These are phyloP conservation scores for Limtongia smithiae DNA, from an alignment of 805 yeast species.

Conservation along the genomic window DNA sequence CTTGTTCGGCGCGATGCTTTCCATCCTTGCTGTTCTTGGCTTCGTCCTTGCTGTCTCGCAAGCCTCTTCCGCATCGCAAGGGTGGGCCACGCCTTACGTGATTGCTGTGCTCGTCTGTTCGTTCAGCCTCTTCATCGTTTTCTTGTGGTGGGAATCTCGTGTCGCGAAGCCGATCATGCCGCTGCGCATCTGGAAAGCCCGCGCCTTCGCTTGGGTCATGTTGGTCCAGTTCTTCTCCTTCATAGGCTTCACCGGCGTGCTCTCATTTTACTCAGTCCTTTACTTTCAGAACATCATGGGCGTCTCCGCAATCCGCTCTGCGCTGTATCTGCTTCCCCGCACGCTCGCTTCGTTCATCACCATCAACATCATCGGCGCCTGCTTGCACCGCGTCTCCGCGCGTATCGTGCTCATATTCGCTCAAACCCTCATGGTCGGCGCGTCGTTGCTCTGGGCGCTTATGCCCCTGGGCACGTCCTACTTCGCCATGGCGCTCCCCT, in stretches of 20 bases:
- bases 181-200: conserved; percentile 42
- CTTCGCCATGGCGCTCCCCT: conserved; percentile 48
- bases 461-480: conserved; percentile 39
- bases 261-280: conserved; percentile 42
- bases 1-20: conserved; percentile 45
- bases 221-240: conserved; percentile 40
- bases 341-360: conserved; percentile 42
- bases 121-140: conserved; percentile 37
- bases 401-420: conserved; percentile 40
- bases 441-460: conserved; percentile 46
- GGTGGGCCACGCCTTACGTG: conserved; percentile 50
- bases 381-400: conserved; percentile 47
- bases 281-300: conserved; percentile 44
- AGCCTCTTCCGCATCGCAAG: conserved; percentile 41
- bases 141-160: conserved; percentile 41
- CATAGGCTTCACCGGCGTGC: conserved; percentile 44
- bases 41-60: conserved; percentile 47
- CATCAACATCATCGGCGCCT: conserved; percentile 48
- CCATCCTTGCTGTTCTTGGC: conserved; percentile 42
- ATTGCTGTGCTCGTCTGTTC: conserved; percentile 44
- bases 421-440: conserved; percentile 38
- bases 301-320: conserved; percentile 43
- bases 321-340: conserved; percentile 46
- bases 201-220: conserved; percentile 44
- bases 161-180: conserved; percentile 50